Base-by-base conservation (phyloP, 176 grass and related monocot genomes). In the Puccinellia tenuiflora region DNA sequence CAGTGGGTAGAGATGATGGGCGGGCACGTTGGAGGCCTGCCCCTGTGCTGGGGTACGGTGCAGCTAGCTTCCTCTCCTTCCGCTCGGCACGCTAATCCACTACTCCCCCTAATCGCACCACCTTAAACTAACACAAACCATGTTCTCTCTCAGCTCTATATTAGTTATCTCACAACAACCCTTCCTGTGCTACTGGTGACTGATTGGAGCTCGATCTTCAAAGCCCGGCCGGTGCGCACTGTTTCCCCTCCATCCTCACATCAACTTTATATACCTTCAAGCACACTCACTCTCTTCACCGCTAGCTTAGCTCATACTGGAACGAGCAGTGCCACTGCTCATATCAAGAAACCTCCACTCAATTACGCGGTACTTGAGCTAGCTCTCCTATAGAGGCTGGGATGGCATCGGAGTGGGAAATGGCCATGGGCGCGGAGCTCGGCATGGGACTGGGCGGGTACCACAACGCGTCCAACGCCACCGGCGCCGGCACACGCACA, bases 331-430 rank as follows among this genome's bases (percentile, higher is more conserved):
- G 79, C 50, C 79, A 78, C 79, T 35, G 79, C 79, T 73, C 83
- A 26, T 15, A 68, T 76, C 59, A 48, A 89, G 68, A 53, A 75
- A 67, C 76, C 55, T 46, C 43, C 53, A 43, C 15, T 29, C 72
- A 21, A 74, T 35, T 7, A 24, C 88, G 79, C 33, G 2, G 26
- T 29, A 51, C 52, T 74, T 57, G 7, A 71, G 75, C 37, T 86
- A 3, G 50, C 63, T 72, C 66, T 67, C 26, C 16, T 21, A n/a
- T 53, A 17, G 42, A 7, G 40, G 4, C 74, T 26, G 16, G 43
- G 57, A 99, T 99, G 93, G 91, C 91, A 42, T 83, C 88, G 50
- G 81, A 96, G 68, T 96, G 93, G 93, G 91, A 94, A 88, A 86
- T 94, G 83, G 84, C 82, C 81, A 92, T 92, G 88, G 83, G 86